Evolutionary conservation across 2,329 filamentous ascomycete species (phyloP).

Genomic region (Alternaria panax): DNA sequence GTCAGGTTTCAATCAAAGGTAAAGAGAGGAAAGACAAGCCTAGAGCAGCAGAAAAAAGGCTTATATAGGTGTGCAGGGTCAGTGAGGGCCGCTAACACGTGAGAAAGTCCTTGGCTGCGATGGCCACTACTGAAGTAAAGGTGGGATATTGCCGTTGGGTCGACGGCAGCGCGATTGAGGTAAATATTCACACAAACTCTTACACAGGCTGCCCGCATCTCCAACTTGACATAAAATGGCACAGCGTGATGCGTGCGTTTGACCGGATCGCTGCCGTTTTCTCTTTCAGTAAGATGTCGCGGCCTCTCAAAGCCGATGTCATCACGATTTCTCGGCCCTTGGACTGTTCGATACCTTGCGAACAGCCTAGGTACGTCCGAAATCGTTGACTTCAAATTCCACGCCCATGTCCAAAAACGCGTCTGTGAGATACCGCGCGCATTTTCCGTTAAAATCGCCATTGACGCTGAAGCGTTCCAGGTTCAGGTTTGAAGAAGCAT

Average conservation of each 20-base stretch:
- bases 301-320: not conserved
- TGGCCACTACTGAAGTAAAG: not conserved
- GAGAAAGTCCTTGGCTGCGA: not conserved
- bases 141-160: not conserved
- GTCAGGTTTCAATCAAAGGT: not conserved
- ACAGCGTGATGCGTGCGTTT: not conserved
- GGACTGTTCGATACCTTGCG: not conserved
- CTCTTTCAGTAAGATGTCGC: not conserved
- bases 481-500: not conserved
- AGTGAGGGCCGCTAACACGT: not conserved
- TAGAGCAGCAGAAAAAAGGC: not conserved
- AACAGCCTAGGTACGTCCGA: too few species aligned
- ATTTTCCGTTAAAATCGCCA: too few species aligned
- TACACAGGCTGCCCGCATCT: not conserved
- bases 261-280: not conserved
- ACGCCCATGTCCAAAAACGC: slow-evolving; percentile 10
- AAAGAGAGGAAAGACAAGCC: not conserved
- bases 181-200: accelerated
- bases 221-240: accelerated
- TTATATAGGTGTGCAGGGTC: not conserved
- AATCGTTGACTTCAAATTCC: not conserved
- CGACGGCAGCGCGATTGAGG: not conserved
- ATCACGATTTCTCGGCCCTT: too few species aligned
- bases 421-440: not conserved
- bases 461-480: not conserved